Percentiles rank a stretch among this genome's conserved stretches.
Evolutionary conservation across 1,139 yeast genomes (phyloP).

Genomic region (Scheffersomyces stambukii): DNA sequence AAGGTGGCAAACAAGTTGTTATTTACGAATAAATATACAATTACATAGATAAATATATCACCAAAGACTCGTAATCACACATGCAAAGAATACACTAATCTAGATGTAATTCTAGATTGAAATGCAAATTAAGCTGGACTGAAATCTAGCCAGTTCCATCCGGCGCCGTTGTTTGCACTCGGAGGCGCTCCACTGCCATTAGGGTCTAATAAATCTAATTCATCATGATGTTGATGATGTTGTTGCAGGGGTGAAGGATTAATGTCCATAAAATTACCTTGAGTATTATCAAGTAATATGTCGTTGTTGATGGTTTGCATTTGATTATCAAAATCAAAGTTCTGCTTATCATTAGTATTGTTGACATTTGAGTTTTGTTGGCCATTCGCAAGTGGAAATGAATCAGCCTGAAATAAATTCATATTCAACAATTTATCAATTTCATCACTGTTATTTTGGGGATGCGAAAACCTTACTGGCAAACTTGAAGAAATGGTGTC

Average conservation of each 20-base stretch:
- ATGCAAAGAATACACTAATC: background rate
- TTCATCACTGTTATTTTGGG: slow-evolving; percentile 24
- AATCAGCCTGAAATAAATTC: slow-evolving; percentile 36
- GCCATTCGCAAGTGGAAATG: slow-evolving; percentile 18
- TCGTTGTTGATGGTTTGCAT: slow-evolving; percentile 11
- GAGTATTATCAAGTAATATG: too few species aligned
- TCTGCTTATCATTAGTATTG: slow-evolving; percentile 11
- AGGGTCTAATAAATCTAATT: slow-evolving; percentile 9
- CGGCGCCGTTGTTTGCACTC: slow-evolving; percentile 4
- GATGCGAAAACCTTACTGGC: slow-evolving; percentile 1
- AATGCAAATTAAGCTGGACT: slow-evolving; percentile 16
- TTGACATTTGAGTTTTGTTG: slow-evolving; percentile 3
- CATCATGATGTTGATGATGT: slow-evolving; percentile 11
- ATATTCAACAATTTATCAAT: slow-evolving; percentile 38
- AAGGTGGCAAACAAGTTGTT: slow-evolving; percentile 33
- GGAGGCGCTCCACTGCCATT: slow-evolving; percentile 7
- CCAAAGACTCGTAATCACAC: background rate
- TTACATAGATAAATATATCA: slow-evolving; percentile 1
- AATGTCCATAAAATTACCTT: slow-evolving; percentile 6
- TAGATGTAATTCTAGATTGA: slow-evolving; percentile 1
- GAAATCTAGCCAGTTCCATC: slow-evolving; percentile 32
- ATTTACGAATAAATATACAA: slow-evolving; percentile 13
- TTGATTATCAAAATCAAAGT: background rate
- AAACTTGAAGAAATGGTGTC: slow-evolving; percentile 3
- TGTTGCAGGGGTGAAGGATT: slow-evolving; percentile 1